These are phyloP conservation scores for Nakazawaea ernobii DNA, from an alignment of 805 yeast genomes.

Conservation along the genomic window DNA sequence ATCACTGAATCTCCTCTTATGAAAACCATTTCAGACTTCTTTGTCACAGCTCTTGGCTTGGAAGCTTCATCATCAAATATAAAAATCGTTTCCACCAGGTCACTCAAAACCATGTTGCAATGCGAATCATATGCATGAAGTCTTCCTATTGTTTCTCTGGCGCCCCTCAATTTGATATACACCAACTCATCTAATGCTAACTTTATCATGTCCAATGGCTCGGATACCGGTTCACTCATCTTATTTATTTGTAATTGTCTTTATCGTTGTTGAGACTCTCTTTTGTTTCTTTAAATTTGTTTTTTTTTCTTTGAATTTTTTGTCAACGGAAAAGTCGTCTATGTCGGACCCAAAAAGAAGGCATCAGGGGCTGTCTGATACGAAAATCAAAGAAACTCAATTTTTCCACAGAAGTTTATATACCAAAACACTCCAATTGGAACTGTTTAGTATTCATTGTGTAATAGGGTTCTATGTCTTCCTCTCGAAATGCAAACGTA, in stretches of 20 bases:
- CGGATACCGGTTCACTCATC: slow-evolving; percentile 28
- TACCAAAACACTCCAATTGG: too few species aligned
- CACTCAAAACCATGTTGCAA: slow-evolving; percentile 92
- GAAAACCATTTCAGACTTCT: slow-evolving; percentile 81
- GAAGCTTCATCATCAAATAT: slow-evolving; percentile 43
- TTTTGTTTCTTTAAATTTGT: not conserved
- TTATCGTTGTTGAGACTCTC: not conserved
- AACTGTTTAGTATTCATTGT: too few species aligned
- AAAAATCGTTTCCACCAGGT: slow-evolving; percentile 81
- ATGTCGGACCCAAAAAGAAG: too few species aligned
- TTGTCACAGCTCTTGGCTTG: slow-evolving; percentile 38
- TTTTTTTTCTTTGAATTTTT: too few species aligned
- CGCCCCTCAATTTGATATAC: slow-evolving; percentile 86
- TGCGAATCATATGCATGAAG: slow-evolving; percentile 95
- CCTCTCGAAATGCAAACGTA: too few species aligned
- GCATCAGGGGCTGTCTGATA: not conserved
- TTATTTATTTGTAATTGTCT: not conserved
- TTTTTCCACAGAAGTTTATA: too few species aligned
- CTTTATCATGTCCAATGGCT: slow-evolving; percentile 88
- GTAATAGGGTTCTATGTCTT: too few species aligned
- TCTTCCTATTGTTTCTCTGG: slow-evolving; percentile 85
- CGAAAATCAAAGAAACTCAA: too few species aligned
- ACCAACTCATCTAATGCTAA: slow-evolving; percentile 83
- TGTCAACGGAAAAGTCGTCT: too few species aligned
- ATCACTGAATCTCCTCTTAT: slow-evolving; percentile 98